phyloP scores from a whole-genome alignment of 768 basidiomycete genomes.

The Nidularia sp. region DNA sequence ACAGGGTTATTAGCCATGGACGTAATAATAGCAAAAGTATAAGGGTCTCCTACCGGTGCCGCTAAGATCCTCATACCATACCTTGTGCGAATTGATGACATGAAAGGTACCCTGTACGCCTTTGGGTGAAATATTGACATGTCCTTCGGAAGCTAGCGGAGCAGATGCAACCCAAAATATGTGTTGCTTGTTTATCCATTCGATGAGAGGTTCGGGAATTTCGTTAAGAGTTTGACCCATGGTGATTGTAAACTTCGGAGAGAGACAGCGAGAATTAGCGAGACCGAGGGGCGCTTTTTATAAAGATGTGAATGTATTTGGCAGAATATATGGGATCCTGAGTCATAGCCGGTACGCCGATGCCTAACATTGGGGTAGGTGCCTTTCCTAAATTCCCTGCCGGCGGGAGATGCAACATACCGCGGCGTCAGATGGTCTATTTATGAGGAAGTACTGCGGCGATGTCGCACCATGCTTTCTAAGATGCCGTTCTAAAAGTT shows the following conservation, averaged over 20 bases:
- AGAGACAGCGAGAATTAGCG: not conserved
- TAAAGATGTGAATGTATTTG: no score
- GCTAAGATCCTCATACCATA: slow-evolving; percentile 75
- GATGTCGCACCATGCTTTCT: no score
- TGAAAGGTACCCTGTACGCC: slow-evolving; percentile 59
- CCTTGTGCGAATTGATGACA: slow-evolving; percentile 42
- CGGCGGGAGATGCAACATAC: not conserved
- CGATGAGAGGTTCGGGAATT: slow-evolving; percentile 46
- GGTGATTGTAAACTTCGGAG: not conserved
- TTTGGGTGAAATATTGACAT: slow-evolving; percentile 70
- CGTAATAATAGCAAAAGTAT: not conserved
- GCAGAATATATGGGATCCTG: no score
- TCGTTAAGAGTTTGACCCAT: slow-evolving; percentile 61
- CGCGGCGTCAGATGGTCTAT: not conserved
- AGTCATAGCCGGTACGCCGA: no score
- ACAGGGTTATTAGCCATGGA: not conserved
- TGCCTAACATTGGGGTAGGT: not conserved
- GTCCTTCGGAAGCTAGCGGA: slow-evolving; percentile 50
- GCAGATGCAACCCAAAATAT: slow-evolving; percentile 73
- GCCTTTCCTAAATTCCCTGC: not conserved
- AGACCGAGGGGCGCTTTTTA: no score
- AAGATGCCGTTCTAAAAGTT: no score
- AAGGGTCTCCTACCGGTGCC: slow-evolving; percentile 50
- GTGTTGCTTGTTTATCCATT: slow-evolving; percentile 60
- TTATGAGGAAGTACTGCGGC: no score